Evolutionary conservation across 2,329 filamentous ascomycete genomes (phyloP).

Genomic region (Xylaria sp.): DNA sequence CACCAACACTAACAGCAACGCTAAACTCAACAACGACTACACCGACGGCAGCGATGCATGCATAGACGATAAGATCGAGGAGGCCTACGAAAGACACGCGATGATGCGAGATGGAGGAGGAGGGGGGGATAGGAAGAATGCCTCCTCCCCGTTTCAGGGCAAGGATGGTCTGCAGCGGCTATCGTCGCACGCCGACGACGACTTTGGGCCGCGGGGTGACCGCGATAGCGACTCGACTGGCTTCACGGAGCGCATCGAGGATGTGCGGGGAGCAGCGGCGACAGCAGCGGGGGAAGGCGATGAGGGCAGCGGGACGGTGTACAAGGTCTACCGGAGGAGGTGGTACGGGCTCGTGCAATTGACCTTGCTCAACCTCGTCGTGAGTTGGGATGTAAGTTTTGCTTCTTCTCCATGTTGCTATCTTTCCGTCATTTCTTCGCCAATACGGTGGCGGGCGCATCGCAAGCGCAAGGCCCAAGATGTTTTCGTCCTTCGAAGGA

Average conservation of each 20-base stretch:
- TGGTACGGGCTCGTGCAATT: slow-evolving; percentile 89
- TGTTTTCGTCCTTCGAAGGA: too few species aligned
- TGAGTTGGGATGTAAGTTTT: slow-evolving; percentile 89
- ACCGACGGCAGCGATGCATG: slow-evolving; percentile 17
- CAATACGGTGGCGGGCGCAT: too few species aligned
- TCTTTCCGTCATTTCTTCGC: neutral
- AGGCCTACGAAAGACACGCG: slow-evolving; percentile 31
- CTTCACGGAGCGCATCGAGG: slow-evolving; percentile 21
- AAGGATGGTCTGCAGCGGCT: slow-evolving; percentile 33
- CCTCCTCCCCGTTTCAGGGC: neutral
- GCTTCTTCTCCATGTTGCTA: too few species aligned
- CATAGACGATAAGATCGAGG: slow-evolving; percentile 30
- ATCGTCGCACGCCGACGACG: slow-evolving; percentile 29
- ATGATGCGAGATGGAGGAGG: slow-evolving; percentile 11
- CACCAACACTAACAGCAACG: slow-evolving; percentile 1
- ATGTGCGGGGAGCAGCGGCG: slow-evolving; percentile 17
- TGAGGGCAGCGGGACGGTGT: slow-evolving; percentile 28
- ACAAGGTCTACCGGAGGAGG: slow-evolving; percentile 73
- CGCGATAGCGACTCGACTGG: neutral
- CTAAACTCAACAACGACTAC: neutral
- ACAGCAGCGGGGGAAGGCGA: slow-evolving; percentile 23
- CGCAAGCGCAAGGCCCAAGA: too few species aligned
- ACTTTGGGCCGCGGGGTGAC: slow-evolving; percentile 4
- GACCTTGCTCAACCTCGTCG: slow-evolving; percentile 86
- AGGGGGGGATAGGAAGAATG: neutral